These are phyloP conservation scores for Domatiomyces globalis DNA, from an alignment of 2,329 filamentous ascomycete genomes.

Conservation along the genomic window DNA sequence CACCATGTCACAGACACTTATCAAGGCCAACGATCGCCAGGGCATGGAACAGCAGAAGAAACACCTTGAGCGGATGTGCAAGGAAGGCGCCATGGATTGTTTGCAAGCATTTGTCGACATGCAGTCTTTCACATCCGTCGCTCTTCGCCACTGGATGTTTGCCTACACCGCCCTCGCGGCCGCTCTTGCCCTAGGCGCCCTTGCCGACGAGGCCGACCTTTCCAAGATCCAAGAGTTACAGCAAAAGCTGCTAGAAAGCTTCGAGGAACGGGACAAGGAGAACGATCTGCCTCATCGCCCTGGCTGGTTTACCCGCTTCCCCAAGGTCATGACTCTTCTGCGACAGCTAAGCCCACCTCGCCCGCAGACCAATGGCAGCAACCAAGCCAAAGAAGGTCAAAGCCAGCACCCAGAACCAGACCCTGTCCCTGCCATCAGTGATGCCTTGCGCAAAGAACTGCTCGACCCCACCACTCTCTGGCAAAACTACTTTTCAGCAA, in stretches of 20 bases:
- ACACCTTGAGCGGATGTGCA: neutral
- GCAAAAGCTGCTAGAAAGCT: neutral
- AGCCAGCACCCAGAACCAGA: neutral
- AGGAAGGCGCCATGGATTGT: slow-evolving; percentile 1
- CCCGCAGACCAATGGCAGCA: neutral
- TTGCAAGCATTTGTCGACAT: slow-evolving; percentile 4
- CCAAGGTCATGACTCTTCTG: neutral
- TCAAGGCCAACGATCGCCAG: neutral
- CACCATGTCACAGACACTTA: neutral
- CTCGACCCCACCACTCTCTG: neutral
- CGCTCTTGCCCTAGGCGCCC: slow-evolving; percentile 1
- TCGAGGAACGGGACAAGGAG: neutral
- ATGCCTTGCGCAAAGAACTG: neutral
- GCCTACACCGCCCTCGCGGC: slow-evolving; percentile 1
- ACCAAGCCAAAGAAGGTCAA: neutral
- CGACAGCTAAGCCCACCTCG: neutral
- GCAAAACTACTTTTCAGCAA: neutral
- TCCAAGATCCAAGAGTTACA: neutral
- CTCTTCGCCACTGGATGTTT: slow-evolving; percentile 3
- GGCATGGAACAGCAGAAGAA: slow-evolving; percentile 1
- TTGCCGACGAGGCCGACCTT: neutral
- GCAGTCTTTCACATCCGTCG: slow-evolving; percentile 1
- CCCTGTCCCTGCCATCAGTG: neutral
- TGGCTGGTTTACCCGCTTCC: neutral
- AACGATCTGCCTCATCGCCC: neutral